Conservation (phyloP, 2,329 filamentous ascomycete species). For the Talaromyces atroroseus region DNA sequence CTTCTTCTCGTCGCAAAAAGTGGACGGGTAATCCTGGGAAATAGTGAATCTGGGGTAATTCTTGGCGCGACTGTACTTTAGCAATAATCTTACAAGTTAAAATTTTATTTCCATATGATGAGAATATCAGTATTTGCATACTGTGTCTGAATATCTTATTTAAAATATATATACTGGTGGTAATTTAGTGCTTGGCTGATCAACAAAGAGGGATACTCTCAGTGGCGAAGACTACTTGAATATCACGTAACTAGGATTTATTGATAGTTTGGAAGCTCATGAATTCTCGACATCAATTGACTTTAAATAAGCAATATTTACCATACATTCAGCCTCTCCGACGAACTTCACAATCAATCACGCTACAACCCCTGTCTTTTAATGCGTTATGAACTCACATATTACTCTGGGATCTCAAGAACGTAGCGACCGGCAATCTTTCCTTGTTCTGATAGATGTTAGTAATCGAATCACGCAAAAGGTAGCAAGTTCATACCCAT, state of each 20-base stretch:
- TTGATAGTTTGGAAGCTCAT: background rate
- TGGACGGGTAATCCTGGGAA: too few relatives aligned
- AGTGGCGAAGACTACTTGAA: too few relatives aligned
- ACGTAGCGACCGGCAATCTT: conserved; percentile 41
- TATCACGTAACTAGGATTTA: background rate
- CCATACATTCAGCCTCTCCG: background rate
- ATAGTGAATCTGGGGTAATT: too few relatives aligned
- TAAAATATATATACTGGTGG: background rate
- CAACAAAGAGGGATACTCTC: background rate
- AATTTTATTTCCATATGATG: too few relatives aligned
- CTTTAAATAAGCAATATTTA: background rate
- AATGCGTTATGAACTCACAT: background rate
- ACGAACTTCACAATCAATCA: too few relatives aligned
- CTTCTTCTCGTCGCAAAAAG: too few relatives aligned
- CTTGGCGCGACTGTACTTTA: too few relatives aligned
- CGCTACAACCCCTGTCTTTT: background rate
- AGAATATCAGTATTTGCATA: too few relatives aligned
- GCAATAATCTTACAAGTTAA: too few relatives aligned
- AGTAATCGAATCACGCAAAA: conserved; percentile 10
- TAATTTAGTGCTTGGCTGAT: background rate
- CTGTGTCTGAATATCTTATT: background rate
- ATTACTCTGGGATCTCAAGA: conserved; percentile 37
- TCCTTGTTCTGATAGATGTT: conserved; percentile 28
- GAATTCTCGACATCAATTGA: too few relatives aligned
- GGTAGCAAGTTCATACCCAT: conserved; percentile 46